Conservation (phyloP, 75 land plant genomes). For the Isoetes taiwanensis region DNA sequence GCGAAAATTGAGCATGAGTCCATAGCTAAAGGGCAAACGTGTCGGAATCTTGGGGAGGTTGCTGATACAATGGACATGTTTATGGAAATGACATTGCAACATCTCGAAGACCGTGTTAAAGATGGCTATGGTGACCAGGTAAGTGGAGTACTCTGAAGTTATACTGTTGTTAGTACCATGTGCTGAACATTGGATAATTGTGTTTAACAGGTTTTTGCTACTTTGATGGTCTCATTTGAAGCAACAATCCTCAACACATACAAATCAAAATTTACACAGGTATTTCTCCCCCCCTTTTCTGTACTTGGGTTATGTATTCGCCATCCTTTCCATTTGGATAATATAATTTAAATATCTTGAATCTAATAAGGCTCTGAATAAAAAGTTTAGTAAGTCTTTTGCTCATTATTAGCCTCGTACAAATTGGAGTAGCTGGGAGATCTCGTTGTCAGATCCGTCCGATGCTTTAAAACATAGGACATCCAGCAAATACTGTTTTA, state of each 20-base stretch:
- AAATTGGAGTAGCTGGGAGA: too few species aligned
- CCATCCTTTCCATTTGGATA: too few species aligned
- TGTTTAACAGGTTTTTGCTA: conserved; percentile 49
- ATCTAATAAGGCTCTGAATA: too few species aligned
- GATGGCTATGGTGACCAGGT: conserved; percentile 46
- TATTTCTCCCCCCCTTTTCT: conserved; percentile 6
- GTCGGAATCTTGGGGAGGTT: conserved; percentile 18
- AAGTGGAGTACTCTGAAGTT: background rate
- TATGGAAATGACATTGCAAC: conserved; percentile 61
- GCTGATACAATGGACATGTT: conserved; percentile 70
- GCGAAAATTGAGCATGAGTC: conserved; percentile 16
- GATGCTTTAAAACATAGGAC: too few species aligned
- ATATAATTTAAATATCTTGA: too few species aligned
- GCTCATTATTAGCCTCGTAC: too few species aligned
- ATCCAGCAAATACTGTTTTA: too few species aligned
- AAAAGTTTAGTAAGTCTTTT: too few species aligned
- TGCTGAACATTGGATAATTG: background rate
- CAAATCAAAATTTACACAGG: conserved; percentile 92
- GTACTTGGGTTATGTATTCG: too few species aligned
- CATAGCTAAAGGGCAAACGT: background rate
- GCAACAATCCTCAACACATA: conserved; percentile 51
- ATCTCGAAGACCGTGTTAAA: conserved; percentile 42
- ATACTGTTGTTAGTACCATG: background rate
- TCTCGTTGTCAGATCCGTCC: too few species aligned
- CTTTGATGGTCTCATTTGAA: conserved; percentile 50